Percentiles rank a stretch among this genome's conserved stretches.
These are phyloP conservation scores for Tolypocladium endophyticum DNA, from an alignment of 2,329 filamentous ascomycete species.

Conservation along the genomic window DNA sequence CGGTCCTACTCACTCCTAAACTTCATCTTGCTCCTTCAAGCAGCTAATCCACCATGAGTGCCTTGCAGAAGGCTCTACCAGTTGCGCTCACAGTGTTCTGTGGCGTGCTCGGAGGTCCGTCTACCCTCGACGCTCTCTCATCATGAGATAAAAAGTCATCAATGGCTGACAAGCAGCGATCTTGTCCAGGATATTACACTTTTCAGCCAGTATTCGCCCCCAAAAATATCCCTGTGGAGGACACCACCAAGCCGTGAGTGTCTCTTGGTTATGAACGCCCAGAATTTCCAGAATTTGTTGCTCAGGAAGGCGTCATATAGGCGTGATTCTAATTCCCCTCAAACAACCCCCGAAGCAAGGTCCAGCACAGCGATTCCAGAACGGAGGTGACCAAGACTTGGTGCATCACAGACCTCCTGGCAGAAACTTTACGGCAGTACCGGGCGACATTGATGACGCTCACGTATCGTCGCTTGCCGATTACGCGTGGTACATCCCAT, in stretches of 20 bases:
- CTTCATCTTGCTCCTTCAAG: neutral
- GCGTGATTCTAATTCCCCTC: neutral
- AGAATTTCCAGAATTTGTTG: neutral
- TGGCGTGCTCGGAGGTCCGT: conserved; percentile 25
- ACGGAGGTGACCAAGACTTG: neutral
- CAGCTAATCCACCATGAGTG: conserved; percentile 16
- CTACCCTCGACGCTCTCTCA: neutral
- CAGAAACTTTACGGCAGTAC: neutral
- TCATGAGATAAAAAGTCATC: neutral
- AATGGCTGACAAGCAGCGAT: neutral
- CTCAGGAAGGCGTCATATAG: neutral
- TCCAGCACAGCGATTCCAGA: neutral
- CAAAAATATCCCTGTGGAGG: conserved; percentile 6
- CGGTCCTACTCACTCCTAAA: neutral
- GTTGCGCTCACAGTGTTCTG: conserved; percentile 24
- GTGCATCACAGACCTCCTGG: neutral
- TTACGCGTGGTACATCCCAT: neutral
- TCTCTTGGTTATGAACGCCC: neutral
- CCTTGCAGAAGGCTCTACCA: conserved; percentile 22
- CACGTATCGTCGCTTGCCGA: neutral
- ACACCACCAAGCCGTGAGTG: neutral
- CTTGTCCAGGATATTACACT: conserved; percentile 22
- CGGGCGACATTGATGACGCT: neutral
- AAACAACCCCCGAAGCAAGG: neutral
- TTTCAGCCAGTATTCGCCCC: conserved; percentile 23